A percentile compares a stretch with the other conserved stretches of the same genome.
Conservation (phyloP, 352 stramenopile species). For the Globisporangium emineosum region DNA sequence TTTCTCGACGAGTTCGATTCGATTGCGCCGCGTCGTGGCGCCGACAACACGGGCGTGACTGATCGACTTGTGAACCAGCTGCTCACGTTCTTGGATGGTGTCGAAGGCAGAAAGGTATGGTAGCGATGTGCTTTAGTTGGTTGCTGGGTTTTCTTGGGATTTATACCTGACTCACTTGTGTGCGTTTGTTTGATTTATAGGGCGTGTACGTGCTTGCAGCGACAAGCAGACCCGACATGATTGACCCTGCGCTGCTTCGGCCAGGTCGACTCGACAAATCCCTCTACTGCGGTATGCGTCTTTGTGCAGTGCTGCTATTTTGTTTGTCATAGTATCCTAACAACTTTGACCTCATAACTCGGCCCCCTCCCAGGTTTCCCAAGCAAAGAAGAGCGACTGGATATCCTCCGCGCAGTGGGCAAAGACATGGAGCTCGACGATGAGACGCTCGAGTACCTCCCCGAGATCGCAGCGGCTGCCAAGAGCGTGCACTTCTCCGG, state of each 20-base stretch:
- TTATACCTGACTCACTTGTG: background rate
- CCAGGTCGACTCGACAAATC: slow-evolving; percentile 95
- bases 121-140: background rate
- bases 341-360: no score
- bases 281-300: slow-evolving; percentile 77
- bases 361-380: slow-evolving; percentile 65
- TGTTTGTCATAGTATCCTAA: no score
- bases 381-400: slow-evolving; percentile 65
- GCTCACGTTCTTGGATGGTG: slow-evolving; percentile 96
- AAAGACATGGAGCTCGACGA: slow-evolving; percentile 76
- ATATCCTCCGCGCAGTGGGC: slow-evolving; percentile 75
- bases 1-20: slow-evolving; percentile 94
- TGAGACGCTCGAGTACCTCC: slow-evolving; percentile 68
- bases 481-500: slow-evolving; percentile 87
- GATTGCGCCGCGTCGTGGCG: slow-evolving; percentile 91
- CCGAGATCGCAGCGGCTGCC: slow-evolving; percentile 58
- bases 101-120: slow-evolving; percentile 85
- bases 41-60: slow-evolving; percentile 94
- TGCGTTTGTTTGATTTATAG: slow-evolving; percentile 23
- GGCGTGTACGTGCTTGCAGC: slow-evolving; percentile 94
- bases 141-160: background rate
- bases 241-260: slow-evolving; percentile 93
- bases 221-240: slow-evolving; percentile 96
- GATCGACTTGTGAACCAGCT: slow-evolving; percentile 98
- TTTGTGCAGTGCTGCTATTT: background rate